These are phyloP conservation scores for Eimeria acervulina DNA, from an alignment of 169 alveolate species.

Conservation along the genomic window DNA sequence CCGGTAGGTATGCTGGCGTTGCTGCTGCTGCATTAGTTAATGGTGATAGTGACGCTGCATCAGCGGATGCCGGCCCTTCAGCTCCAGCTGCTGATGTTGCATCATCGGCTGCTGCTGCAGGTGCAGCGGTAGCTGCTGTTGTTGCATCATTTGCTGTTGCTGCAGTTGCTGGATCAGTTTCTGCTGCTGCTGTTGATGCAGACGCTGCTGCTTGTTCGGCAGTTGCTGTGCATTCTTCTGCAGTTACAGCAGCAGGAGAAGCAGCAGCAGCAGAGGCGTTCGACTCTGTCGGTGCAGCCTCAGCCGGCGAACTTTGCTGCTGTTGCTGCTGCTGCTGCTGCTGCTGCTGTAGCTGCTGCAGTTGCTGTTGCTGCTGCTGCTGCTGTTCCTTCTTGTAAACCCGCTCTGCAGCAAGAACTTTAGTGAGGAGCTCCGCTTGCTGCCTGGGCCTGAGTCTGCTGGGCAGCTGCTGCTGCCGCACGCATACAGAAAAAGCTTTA, in stretches of 20 bases:
- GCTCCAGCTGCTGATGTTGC: background rate
- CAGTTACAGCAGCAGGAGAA: background rate
- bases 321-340: slow-evolving; percentile 16
- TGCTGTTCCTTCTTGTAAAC: slow-evolving; percentile 49
- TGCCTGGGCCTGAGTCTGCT: slow-evolving; percentile 16
- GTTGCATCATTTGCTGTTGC: no score
- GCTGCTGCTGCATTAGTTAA: slow-evolving; percentile 11
- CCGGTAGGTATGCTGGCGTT: background rate
- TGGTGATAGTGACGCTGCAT: background rate
- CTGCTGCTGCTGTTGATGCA: no score
- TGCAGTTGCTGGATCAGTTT: no score
- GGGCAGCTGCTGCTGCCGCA: slow-evolving; percentile 25
- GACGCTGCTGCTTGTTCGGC: no score
- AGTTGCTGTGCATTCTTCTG: no score
- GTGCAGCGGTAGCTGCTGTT: background rate
- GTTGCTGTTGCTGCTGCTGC: background rate
- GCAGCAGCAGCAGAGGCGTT: background rate
- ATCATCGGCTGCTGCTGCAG: background rate
- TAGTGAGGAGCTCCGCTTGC: slow-evolving; percentile 28
- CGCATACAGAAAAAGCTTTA: slow-evolving; percentile 5
- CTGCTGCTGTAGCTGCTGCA: background rate
- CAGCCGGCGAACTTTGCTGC: background rate
- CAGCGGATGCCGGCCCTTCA: background rate
- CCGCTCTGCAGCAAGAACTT: slow-evolving; percentile 44
- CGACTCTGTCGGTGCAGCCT: background rate